Conservation (phyloP, 2,329 filamentous ascomycete genomes). For the Chaetomiaceae sp. region DNA sequence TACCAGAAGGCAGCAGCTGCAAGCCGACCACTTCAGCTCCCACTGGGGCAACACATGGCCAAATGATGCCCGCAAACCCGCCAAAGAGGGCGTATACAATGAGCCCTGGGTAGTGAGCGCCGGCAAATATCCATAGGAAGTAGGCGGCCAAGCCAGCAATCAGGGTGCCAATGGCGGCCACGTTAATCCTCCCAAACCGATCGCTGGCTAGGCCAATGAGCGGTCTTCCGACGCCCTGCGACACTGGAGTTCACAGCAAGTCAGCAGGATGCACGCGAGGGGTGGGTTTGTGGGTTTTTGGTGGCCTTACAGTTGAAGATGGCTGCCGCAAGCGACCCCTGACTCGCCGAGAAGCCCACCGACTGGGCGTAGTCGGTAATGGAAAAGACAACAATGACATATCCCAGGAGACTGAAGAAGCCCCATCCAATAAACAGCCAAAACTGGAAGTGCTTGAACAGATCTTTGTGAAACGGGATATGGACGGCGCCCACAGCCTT, state of each 20-base stretch:
- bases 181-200: conserved; percentile 65
- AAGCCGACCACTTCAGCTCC: conserved; percentile 71
- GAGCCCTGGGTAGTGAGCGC: conserved; percentile 58
- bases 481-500: conserved; percentile 64
- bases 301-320: conserved; percentile 58
- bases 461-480: conserved; percentile 57
- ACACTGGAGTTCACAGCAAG: conserved; percentile 34
- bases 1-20: conserved; percentile 59
- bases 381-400: conserved; percentile 72
- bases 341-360: conserved; percentile 61
- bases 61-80: conserved; percentile 65
- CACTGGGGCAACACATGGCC: conserved; percentile 61
- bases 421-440: conserved; percentile 62
- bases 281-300: background rate
- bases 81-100: conserved; percentile 69
- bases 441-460: conserved; percentile 61
- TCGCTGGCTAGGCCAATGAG: conserved; percentile 71
- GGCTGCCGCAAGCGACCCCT: conserved; percentile 69
- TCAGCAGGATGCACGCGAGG: background rate
- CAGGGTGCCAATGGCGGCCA: conserved; percentile 62
- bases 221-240: conserved; percentile 64
- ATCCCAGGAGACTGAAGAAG: conserved; percentile 67
- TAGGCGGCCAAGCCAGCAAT: conserved; percentile 61
- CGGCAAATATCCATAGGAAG: conserved; percentile 69
- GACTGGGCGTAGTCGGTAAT: conserved; percentile 67